Conservation (phyloP, 2,329 filamentous ascomycete species). For the Claviceps spartinae region DNA sequence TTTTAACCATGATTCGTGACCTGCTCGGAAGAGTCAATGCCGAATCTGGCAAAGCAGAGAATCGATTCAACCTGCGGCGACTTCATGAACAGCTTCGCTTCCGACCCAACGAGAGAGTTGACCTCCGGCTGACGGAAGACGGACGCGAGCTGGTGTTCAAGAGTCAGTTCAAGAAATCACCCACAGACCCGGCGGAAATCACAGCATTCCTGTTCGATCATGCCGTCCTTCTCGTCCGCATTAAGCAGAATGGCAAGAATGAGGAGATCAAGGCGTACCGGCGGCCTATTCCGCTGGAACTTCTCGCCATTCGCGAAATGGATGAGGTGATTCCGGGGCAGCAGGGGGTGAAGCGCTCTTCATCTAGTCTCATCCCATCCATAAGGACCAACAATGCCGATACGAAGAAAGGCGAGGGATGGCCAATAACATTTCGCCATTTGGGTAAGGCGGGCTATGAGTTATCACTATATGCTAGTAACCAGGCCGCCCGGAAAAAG, state of each 20-base stretch:
- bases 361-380: constrained; percentile 63
- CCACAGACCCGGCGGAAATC: constrained; percentile 78
- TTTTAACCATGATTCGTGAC: constrained; percentile 73
- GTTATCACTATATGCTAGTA: constrained; percentile 74
- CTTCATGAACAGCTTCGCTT: constrained; percentile 88
- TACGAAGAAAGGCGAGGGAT: constrained; percentile 58
- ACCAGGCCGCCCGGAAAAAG: constrained; percentile 77
- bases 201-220: constrained; percentile 95
- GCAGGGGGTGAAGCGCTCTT: constrained; percentile 70
- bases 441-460: constrained; percentile 94
- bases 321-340: constrained; percentile 79
- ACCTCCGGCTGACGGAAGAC: constrained; percentile 87
- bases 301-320: constrained; percentile 92
- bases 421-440: constrained; percentile 92
- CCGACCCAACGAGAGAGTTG: constrained; percentile 77
- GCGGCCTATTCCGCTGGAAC: constrained; percentile 82
- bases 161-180: constrained; percentile 81
- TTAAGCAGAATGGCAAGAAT: constrained; percentile 82
- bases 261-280: constrained; percentile 94
- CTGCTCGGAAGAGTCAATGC: constrained; percentile 80
- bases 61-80: constrained; percentile 87
- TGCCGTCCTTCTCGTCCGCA: constrained; percentile 77
- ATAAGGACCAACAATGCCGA: constrained; percentile 33
- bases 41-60: constrained; percentile 93
- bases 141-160: constrained; percentile 90